Evolutionary conservation across 2,329 filamentous ascomycete genomes (phyloP), one percentile per base, ranked within the genome.

Genomic region (Penicillium sp.): DNA sequence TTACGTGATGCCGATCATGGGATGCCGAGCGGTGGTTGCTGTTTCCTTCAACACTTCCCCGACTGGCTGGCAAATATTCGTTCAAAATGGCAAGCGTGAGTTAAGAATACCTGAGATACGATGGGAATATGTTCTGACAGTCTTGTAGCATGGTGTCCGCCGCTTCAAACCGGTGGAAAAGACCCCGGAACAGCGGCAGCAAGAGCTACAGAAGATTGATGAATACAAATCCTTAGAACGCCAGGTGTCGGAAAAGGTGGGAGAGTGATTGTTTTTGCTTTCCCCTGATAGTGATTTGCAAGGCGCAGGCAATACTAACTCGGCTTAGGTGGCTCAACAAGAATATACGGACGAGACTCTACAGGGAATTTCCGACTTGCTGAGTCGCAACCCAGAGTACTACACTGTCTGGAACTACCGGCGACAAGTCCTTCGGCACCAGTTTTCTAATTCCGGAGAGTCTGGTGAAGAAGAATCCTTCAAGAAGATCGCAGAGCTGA

Each of bases 121-220:
- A 2, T 51, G 22, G 15, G 17, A 58, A 40, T 17, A 38, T 42
- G 9, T 30, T 49, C 62, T 73, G 71, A 69, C 38, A 24, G 30
- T 69, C 56, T 63, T 66, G 64, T 80, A 97, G 92, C 93, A 97
- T 85, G 92, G 92, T 75, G 85, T 96, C 76, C 86, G 91, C 72
- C 91, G 93, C 73, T 84, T 86, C 64, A 83, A 85, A 70, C 81
- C 79, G 58, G 78, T 81, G 64, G 82, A 84, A 71, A 84, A 85
- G 68, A 90, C 90, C 69, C 88, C 91, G 70, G 87, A 91, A 74
- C 87, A 91, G 73, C 86, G 86, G 61, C 83, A 87, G 68, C 86
- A 88, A 76, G 92, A 96, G 76, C 83, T 88, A 59, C 86, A 87
- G 69, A 90, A 90, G 77, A 96, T 97, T 72, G 80, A 84, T 60